phyloP scores from a whole-genome alignment of 2,329 filamentous ascomycete genomes.

The Monilinia polystroma region DNA sequence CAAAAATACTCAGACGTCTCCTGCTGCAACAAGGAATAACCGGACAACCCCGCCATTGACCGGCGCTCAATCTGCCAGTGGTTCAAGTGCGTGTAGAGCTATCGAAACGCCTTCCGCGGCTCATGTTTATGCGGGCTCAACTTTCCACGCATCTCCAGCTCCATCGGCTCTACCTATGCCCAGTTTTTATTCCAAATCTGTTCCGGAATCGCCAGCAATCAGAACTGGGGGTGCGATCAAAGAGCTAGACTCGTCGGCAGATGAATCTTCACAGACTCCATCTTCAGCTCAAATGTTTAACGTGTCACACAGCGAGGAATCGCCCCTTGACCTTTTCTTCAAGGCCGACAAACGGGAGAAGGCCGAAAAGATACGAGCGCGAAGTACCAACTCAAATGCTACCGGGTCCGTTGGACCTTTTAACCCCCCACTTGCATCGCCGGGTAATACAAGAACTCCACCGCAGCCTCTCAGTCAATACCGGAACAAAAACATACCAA shows the following conservation, averaged over 20 bases:
- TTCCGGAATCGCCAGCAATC: constrained; percentile 60
- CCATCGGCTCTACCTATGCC: constrained; percentile 88
- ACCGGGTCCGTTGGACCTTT: constrained; percentile 47
- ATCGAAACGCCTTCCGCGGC: constrained; percentile 44
- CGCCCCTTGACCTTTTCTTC: constrained; percentile 88
- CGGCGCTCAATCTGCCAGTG: constrained; percentile 31
- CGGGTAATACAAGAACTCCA: constrained; percentile 41
- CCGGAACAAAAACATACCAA: constrained; percentile 43
- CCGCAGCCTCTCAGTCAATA: constrained; percentile 37
- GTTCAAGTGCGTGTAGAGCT: constrained; percentile 43
- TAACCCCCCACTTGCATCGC: constrained; percentile 51
- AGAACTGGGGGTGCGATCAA: constrained; percentile 47
- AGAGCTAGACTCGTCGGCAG: constrained; percentile 43
- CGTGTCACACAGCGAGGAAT: constrained; percentile 59
- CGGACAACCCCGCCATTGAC: constrained; percentile 36
- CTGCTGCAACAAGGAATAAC: constrained; percentile 32
- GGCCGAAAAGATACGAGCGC: constrained; percentile 66
- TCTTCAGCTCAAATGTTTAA: constrained; percentile 52
- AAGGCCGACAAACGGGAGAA: constrained; percentile 80
- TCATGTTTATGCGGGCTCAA: constrained; percentile 75
- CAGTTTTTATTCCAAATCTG: constrained; percentile 77
- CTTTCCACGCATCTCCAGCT: constrained; percentile 92
- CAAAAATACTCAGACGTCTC: constrained; percentile 39
- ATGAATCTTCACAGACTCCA: constrained; percentile 42
- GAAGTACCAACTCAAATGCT: constrained; percentile 53